phyloP scores from a whole-genome alignment of 768 basidiomycete genomes.

The Rubroboletus pulcherrimus region DNA sequence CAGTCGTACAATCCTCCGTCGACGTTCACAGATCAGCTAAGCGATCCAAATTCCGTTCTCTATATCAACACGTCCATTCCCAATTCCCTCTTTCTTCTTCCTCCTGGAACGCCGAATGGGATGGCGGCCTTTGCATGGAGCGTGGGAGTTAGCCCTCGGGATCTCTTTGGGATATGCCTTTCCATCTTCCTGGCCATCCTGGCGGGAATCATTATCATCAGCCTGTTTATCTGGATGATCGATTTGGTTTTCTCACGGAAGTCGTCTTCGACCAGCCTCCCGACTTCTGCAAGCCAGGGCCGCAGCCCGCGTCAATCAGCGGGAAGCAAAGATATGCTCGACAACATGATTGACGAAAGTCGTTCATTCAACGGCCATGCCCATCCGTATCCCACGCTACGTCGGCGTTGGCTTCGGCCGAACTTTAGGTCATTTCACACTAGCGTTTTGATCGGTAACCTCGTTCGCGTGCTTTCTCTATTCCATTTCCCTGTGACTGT shows the following conservation, averaged over 20 bases:
- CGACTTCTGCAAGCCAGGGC: slow-evolving; percentile 19
- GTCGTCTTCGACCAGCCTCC: slow-evolving; percentile 15
- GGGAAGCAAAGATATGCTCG: slow-evolving; percentile 51
- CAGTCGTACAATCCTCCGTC: slow-evolving; percentile 60
- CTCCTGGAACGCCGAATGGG: slow-evolving; percentile 54
- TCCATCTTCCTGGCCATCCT: slow-evolving; percentile 78
- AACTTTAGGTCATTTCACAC: slow-evolving; percentile 77
- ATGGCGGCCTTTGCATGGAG: slow-evolving; percentile 82
- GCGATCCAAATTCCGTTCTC: slow-evolving; percentile 66
- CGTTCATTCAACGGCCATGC: slow-evolving; percentile 26
- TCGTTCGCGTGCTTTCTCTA: slow-evolving; percentile 83
- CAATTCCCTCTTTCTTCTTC: slow-evolving; percentile 74
- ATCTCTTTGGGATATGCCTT: slow-evolving; percentile 81
- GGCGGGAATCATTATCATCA: slow-evolving; percentile 66
- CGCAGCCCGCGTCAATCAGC: slow-evolving; percentile 42
- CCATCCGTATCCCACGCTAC: slow-evolving; percentile 23
- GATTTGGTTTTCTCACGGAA: slow-evolving; percentile 48
- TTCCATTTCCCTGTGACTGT: slow-evolving; percentile 95
- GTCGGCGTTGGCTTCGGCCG: slow-evolving; percentile 39
- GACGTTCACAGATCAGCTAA: slow-evolving; percentile 70
- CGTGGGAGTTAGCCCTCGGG: slow-evolving; percentile 75
- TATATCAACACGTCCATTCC: slow-evolving; percentile 66
- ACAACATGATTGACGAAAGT: slow-evolving; percentile 30
- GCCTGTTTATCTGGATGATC: slow-evolving; percentile 66
- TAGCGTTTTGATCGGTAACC: slow-evolving; percentile 81